Base-by-base conservation (phyloP, 306 rosid species). In the Vicia faba region DNA sequence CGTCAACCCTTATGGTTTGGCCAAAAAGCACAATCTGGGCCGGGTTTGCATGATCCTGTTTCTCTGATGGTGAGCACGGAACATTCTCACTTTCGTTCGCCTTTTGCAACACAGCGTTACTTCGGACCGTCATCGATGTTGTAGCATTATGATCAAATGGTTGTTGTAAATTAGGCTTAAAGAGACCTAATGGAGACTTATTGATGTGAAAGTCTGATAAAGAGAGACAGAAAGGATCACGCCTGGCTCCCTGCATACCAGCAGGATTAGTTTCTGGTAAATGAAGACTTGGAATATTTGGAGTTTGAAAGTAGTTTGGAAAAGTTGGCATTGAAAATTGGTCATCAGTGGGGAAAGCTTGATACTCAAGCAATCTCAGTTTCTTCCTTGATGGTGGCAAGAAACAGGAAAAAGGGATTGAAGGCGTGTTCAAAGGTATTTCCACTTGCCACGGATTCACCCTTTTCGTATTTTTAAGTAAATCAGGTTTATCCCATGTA, bases 211-310 rank as follows among this genome's bases (percentile, higher is more conserved):
- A 71, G 75, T 88, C 83, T 33, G 86, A 16, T 62, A 84, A 79
- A 38, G 88, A 78, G 75, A 80, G 77, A 78, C 83, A 2, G 36
- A 71, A 85, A 81, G 64, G 85, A 88, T 82, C 88, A 81, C 89
- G 96, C 96, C 95, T 87, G 95, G 97, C 97, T 91, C 97, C 97
- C 97, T 91, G 97, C 95, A 91, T 91, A 96, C 96, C 91, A 85
- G 91, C 93, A 88, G 96, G 91, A 86, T 75, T 49, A 70, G 29
- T 26, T 26, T 26, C 29, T 26, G 29, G 29, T 26, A 26, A 26
- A 26, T 72, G 75, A 79, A 83, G 72, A 5, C 82, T 88, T 33
- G 78, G 89, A 75, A 75, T 79, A 11, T 11, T 49, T 26, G 92
- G 58, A 60, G 82, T 79, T 64, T 80, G 68, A 72, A 84, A 74